Percentiles rank a stretch among this genome's conserved stretches.
phyloP scores from a whole-genome alignment of 768 basidiomycete species.

The Auricularia sp. region DNA sequence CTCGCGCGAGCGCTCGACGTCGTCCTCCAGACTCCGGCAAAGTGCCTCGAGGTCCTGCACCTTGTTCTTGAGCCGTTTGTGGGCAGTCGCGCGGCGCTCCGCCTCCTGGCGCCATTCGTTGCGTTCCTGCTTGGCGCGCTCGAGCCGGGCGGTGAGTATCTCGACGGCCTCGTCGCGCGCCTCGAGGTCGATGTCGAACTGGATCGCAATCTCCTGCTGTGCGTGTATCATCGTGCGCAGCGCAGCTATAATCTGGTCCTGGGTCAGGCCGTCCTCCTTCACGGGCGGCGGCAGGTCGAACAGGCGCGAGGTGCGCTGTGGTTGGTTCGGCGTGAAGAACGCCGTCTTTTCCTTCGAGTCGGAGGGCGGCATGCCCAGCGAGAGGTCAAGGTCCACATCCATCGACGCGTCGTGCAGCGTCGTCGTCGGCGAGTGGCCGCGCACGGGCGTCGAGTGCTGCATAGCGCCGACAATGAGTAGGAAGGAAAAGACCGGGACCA shows the following conservation, averaged over 20 bases:
- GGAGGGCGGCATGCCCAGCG: neutral
- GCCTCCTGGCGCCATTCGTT: conserved; percentile 30
- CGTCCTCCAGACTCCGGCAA: conserved; percentile 20
- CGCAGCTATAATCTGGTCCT: conserved; percentile 60
- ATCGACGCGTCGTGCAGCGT: neutral
- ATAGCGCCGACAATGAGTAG: neutral
- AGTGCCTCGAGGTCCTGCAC: conserved; percentile 62
- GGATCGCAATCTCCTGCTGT: conserved; percentile 63
- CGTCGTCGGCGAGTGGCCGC: neutral
- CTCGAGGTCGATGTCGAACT: conserved; percentile 65
- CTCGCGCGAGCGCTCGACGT: neutral
- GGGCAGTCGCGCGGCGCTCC: conserved; percentile 41
- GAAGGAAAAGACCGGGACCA: neutral
- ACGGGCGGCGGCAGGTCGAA: neutral
- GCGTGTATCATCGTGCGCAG: conserved; percentile 66
- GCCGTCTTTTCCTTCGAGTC: neutral
- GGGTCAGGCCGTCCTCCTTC: neutral
- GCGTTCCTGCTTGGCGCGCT: conserved; percentile 35
- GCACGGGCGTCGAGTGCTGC: neutral
- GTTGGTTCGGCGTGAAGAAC: neutral
- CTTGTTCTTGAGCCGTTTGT: conserved; percentile 65
- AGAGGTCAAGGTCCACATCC: neutral
- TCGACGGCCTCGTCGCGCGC: conserved; percentile 66
- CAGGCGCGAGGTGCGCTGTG: neutral
- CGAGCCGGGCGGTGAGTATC: conserved; percentile 43